Evolutionary conservation across 352 stramenopile genomes (phyloP), one percentile per base, ranked within the genome.

Genomic region (Globisporangium cylindrosporum): DNA sequence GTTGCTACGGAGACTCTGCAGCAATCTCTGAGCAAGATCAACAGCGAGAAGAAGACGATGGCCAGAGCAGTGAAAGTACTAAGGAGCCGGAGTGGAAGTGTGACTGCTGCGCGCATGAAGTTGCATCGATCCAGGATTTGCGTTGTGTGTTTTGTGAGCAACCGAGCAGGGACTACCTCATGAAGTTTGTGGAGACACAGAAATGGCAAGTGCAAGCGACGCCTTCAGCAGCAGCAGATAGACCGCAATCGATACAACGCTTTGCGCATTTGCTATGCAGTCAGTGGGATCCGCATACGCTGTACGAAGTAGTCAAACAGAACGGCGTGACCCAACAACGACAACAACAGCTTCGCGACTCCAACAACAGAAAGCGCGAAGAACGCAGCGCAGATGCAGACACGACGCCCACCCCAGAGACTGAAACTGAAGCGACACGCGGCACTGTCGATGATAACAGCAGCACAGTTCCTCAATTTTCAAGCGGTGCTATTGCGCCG

Each of bases 191-290:
- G 32, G 71, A 84, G 15, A 74, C 55, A 15, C 20, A 20, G 29
- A 43, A 62, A 49, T 72, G 54, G 51, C 38, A 25, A 32, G 4
- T n/a, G 29, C 54, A 49, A 34, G 27, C 15, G n/a, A 5, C 36
- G 6, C n/a, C 53, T 6, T 4, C 36, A 48, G 4, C 38, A 48
- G 43, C 6, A 60, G 22, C 32, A 59, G 15, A 38, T 4, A 0
- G 55, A 1, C 1, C 34, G n/a, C 56, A 32, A 27, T 49, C n/a
- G 18, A 7, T 32, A 49, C 18, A 36, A 14, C 2, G 68, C 25
- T 87, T 80, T 72, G 80, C 69, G 0, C 80, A 89, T 46, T 51
- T 81, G 41, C 59, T 89, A 38, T 89, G 80, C 59, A 73, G 73
- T 36, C 75, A 74, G 46, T 89, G 80, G 80, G 80, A 89, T 58